Evolutionary conservation across 2,329 filamentous ascomycete species (phyloP), one percentile per base, ranked within the genome.

Genomic region (Coniosporium tulheliwenetii): DNA sequence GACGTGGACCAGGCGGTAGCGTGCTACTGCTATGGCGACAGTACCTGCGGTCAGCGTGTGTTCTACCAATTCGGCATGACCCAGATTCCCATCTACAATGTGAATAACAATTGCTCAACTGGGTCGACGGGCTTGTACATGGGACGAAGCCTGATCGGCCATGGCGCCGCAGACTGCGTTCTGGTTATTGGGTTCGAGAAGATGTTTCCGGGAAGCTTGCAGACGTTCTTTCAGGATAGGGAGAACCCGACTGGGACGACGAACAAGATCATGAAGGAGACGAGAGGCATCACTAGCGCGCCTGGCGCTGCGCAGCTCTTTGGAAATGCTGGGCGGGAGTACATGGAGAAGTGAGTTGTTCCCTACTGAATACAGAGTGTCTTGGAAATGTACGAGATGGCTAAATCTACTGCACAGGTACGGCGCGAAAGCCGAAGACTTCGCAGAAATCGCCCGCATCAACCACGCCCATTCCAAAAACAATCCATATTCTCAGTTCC

Each of bases 11-110:
- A 93, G 58, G 89, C 85, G 46, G 73, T 96, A 9, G 91, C 87
- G n/a, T 95, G 89, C 71, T 96, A 93, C 70, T 93, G 86, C 71
- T 95, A 94, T 60, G 89, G 89, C 56, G 89, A 96, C 67, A 86
- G 79, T 47, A 94, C 89, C 42, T 91, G 83, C 63, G 89, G 89
- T 38, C 89, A 96, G 69, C 81, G 89, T 48, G 87, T 96, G 55
- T 95, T 96, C 66, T 96, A 96, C 66, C 89, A 96, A 65, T 95
- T 96, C 61, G 91, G 89, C 67, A 87, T 96, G 80, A 95, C 87
- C 36, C 73, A 81, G 55, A 95, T 96, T 52, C 89, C 89, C 54
- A 85, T 96, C 58, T 87, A 93, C 71, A 96, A 96, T 56, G 85
- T 94, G 56, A 96, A 95, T 74, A 96, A 96, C 72, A 95, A 95